These are phyloP conservation scores for Saccharomyces hybrid DNA, from an alignment of 1,139 yeast species.

Conservation along the genomic window DNA sequence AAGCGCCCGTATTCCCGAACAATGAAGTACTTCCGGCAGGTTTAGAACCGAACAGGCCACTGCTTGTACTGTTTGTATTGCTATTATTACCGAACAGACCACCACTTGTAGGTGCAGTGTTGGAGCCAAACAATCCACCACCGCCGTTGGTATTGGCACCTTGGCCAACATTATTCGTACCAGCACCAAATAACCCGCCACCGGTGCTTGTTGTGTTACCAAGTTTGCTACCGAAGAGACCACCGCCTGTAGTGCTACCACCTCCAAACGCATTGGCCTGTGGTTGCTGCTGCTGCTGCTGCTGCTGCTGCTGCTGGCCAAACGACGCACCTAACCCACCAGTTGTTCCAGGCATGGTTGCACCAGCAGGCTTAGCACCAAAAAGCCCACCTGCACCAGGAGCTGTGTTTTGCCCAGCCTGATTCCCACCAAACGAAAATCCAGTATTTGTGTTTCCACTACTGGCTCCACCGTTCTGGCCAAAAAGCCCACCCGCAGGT, in stretches of 20 bases:
- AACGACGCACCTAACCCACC: slow-evolving; percentile 20
- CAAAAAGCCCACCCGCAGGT: slow-evolving; percentile 39
- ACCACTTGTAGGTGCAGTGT: slow-evolving; percentile 20
- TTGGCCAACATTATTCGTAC: neutral
- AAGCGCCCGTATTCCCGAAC: slow-evolving; percentile 27
- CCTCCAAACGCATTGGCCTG: neutral
- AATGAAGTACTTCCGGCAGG: slow-evolving; percentile 28
- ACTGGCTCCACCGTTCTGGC: slow-evolving; percentile 9
- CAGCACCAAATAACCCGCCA: slow-evolving; percentile 13
- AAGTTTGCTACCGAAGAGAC: slow-evolving; percentile 34
- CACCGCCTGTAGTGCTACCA: slow-evolving; percentile 14
- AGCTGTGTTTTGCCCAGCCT: slow-evolving; percentile 5
- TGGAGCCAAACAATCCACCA: neutral
- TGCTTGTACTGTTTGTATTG: slow-evolving; percentile 6
- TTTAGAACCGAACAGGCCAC: slow-evolving; percentile 25
- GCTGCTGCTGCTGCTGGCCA: slow-evolving; percentile 6
- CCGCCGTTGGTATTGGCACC: no score
- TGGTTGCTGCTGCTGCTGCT: neutral
- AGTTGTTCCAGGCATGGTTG: neutral
- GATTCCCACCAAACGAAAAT: slow-evolving; percentile 30
- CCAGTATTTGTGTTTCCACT: slow-evolving; percentile 16
- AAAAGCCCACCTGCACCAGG: slow-evolving; percentile 7
- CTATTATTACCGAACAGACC: slow-evolving; percentile 34
- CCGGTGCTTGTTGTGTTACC: slow-evolving; percentile 13
- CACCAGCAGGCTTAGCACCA: slow-evolving; percentile 3